Evolutionary conservation across 352 stramenopile genomes (phyloP).

Genomic region (Pythium brachiatum): DNA sequence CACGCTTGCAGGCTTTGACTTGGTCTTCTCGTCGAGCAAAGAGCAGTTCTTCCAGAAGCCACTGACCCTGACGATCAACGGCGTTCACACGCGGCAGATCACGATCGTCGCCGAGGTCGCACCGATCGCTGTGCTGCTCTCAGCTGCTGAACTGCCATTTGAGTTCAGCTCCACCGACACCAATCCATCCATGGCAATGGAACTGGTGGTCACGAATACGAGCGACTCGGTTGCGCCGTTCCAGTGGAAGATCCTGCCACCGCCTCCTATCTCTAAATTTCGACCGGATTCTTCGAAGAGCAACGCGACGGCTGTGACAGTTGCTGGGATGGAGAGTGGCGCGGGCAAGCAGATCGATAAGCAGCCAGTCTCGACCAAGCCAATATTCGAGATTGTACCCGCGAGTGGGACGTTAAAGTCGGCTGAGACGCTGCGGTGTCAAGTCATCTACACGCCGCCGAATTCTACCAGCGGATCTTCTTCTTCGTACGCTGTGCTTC

Average conservation of each 20-base stretch:
- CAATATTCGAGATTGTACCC: conserved; percentile 56
- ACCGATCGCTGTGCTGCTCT: conserved; percentile 82
- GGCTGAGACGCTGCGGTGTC: conserved; percentile 35
- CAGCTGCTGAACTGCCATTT: conserved; percentile 55
- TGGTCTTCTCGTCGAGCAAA: conserved; percentile 72
- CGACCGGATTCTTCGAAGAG: conserved; percentile 65
- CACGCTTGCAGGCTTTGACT: conserved; percentile 85
- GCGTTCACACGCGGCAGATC: conserved; percentile 79
- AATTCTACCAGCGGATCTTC: conserved; percentile 4
- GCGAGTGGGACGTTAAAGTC: conserved; percentile 37
- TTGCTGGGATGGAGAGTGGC: conserved; percentile 1
- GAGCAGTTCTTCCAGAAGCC: conserved; percentile 87
- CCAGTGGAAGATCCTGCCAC: conserved; percentile 50
- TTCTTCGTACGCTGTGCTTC: conserved; percentile 6
- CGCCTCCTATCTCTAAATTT: conserved; percentile 5
- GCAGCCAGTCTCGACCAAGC: conserved; percentile 1
- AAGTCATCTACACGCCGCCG: conserved; percentile 58
- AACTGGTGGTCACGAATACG: conserved; percentile 86
- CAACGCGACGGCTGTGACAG: conserved; percentile 27
- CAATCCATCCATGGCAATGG: conserved; percentile 43
- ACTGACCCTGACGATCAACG: conserved; percentile 87
- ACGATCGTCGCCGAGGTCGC: conserved; percentile 86
- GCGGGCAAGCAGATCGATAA: conserved; percentile 24
- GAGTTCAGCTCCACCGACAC: conserved; percentile 70
- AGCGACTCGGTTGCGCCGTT: conserved; percentile 89